Evolutionary conservation across 2,329 filamentous ascomycete genomes (phyloP).

Genomic region (Arthroderma uncinatum): DNA sequence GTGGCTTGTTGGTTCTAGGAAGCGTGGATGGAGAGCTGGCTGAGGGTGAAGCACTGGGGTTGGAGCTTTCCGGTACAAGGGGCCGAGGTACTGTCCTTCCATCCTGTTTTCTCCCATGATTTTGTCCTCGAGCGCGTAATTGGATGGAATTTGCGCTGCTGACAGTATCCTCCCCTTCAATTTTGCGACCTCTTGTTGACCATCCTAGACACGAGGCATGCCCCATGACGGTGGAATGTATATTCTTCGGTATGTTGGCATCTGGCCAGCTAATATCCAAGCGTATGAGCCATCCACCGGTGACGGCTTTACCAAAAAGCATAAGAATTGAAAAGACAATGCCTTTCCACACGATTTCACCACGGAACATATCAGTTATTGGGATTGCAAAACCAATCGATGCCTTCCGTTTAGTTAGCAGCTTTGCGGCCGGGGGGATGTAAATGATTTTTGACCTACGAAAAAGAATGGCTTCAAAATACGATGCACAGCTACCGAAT

Average conservation of each 20-base stretch:
- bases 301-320: slow-evolving; percentile 49
- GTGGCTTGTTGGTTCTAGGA: slow-evolving; percentile 35
- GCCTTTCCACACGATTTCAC: slow-evolving; percentile 57
- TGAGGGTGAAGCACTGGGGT: slow-evolving; percentile 8
- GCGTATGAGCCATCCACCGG: slow-evolving; percentile 45
- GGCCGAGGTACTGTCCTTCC: not conserved
- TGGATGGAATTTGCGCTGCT: not conserved
- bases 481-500: slow-evolving; percentile 34
- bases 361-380: slow-evolving; percentile 56
- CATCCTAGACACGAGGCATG: not conserved
- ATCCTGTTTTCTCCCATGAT: not conserved
- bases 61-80: not conserved
- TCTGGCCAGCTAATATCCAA: not conserved
- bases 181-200: not conserved
- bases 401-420: slow-evolving; percentile 21
- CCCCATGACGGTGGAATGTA: not conserved
- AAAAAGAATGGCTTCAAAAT: slow-evolving; percentile 65
- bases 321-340: slow-evolving; percentile 62
- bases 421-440: not conserved
- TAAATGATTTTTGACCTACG: slow-evolving; percentile 31
- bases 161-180: not conserved
- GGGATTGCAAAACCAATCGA: slow-evolving; percentile 70
- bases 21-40: slow-evolving; percentile 11
- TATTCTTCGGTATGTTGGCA: not conserved
- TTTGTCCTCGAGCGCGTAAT: too few relatives aligned